Percentiles rank a stretch among this genome's conserved stretches.
Evolutionary conservation across 208 protist species (phyloP).

Genomic region (Crithidia fasciculata): DNA sequence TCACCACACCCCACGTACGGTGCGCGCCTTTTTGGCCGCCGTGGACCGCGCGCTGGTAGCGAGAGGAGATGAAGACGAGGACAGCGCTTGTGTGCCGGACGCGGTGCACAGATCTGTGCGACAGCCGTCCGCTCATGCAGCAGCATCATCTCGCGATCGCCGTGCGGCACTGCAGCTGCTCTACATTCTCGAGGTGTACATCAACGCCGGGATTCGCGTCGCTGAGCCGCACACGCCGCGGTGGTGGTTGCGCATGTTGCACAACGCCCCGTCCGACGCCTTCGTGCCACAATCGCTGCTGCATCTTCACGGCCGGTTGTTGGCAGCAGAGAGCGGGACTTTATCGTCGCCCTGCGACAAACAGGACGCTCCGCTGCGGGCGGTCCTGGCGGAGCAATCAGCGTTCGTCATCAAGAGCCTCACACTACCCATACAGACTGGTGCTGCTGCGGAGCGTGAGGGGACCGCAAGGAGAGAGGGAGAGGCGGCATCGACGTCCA

Average conservation of each 20-base stretch:
- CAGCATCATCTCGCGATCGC: not conserved
- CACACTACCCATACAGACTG: no score
- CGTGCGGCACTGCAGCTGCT: conserved; percentile 9
- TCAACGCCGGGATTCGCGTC: conserved; percentile 10
- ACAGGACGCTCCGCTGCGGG: no score
- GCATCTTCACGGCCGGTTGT: conserved; percentile 16
- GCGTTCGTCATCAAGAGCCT: no score
- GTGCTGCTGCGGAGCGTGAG: no score
- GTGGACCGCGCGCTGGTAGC: conserved; percentile 5
- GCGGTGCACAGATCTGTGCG: not conserved
- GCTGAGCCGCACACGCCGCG: conserved; percentile 14
- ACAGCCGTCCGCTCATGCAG: not conserved
- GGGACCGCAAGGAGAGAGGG: no score
- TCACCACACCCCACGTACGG: conserved; percentile 32
- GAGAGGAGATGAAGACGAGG: not conserved
- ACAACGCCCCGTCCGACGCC: not conserved
- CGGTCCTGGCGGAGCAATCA: no score
- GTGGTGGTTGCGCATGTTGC: conserved; percentile 12
- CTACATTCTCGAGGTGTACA: conserved; percentile 26
- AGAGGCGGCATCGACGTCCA: not conserved
- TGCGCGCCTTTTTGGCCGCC: conserved; percentile 31
- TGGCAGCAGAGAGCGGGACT: not conserved
- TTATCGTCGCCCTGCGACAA: no score
- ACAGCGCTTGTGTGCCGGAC: not conserved
- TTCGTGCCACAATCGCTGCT: conserved; percentile 12